A percentile compares a stretch with the other conserved stretches of the same genome.
Conservation (phyloP, 1,284 basidiomycete genomes). For the Meripilus lineatus region DNA sequence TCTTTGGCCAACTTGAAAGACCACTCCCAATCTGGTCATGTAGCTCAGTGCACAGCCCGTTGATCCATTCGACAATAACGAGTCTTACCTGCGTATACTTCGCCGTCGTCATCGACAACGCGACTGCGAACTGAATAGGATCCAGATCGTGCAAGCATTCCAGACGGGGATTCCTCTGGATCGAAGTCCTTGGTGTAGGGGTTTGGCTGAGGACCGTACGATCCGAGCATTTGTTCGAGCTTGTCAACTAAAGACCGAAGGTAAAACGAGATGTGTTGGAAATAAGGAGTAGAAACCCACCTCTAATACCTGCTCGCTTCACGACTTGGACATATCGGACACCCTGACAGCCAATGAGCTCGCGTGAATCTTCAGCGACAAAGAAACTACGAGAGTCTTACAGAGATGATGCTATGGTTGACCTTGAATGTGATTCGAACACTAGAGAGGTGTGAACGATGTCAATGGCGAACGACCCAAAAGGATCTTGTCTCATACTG, state of each 20-base stretch:
- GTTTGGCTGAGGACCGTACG: slow-evolving; percentile 67
- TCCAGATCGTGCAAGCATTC: slow-evolving; percentile 77
- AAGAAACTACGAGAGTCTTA: slow-evolving; percentile 30
- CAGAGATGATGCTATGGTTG: slow-evolving; percentile 83
- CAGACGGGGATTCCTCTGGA: slow-evolving; percentile 75
- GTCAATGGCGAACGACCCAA: slow-evolving; percentile 1
- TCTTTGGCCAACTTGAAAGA: slow-evolving; percentile 79
- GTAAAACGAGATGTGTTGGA: neutral
- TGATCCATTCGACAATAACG: neutral
- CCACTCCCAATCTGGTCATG: slow-evolving; percentile 73
- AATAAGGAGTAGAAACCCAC: too few relatives aligned
- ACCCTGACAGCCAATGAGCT: slow-evolving; percentile 41
- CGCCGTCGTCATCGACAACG: slow-evolving; percentile 80
- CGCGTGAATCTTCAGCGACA: neutral
- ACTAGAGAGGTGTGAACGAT: slow-evolving; percentile 32
- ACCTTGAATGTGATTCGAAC: slow-evolving; percentile 78
- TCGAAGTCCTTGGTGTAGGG: slow-evolving; percentile 71
- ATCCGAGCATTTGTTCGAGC: slow-evolving; percentile 88
- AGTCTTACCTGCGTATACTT: slow-evolving; percentile 65
- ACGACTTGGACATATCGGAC: slow-evolving; percentile 84
- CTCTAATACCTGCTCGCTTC: slow-evolving; percentile 68
- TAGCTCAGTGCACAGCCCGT: slow-evolving; percentile 7
- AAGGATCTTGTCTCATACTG: slow-evolving; percentile 15
- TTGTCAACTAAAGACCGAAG: slow-evolving; percentile 62
- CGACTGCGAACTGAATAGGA: slow-evolving; percentile 74